Conservation (phyloP, 2,329 filamentous ascomycete species). For the Cytospora piceicola region DNA sequence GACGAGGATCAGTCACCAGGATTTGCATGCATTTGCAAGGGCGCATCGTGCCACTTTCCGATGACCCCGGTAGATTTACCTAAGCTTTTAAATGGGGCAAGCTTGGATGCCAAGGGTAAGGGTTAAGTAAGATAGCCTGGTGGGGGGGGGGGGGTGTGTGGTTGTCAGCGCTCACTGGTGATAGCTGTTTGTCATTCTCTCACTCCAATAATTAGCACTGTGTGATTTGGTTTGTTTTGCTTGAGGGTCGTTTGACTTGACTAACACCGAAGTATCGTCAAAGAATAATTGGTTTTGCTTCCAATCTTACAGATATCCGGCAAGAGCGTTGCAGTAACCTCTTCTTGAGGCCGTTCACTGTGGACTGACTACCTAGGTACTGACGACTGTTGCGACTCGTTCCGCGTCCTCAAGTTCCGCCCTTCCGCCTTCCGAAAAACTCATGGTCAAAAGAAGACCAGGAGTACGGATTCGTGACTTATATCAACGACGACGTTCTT, state of each 20-base stretch:
- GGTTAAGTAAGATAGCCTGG: neutral
- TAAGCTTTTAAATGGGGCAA: neutral
- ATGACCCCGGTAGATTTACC: neutral
- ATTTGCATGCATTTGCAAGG: neutral
- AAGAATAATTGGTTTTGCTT: slow-evolving; percentile 2
- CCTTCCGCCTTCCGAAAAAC: slow-evolving; percentile 21
- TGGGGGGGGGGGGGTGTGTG: neutral
- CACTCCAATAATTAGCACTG: too few species aligned
- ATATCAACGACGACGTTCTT: neutral
- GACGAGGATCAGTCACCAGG: neutral
- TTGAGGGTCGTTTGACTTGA: too few species aligned
- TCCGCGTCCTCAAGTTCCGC: slow-evolving; percentile 20
- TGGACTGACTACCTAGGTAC: slow-evolving; percentile 1
- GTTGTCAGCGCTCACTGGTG: neutral
- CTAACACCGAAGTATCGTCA: neutral
- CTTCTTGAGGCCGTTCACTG: slow-evolving; percentile 15
- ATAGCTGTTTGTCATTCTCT: too few species aligned
- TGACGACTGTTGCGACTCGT: slow-evolving; percentile 1
- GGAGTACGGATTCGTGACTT: neutral
- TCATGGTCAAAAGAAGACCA: slow-evolving; percentile 16
- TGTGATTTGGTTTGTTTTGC: too few species aligned
- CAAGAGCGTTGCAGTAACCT: neutral
- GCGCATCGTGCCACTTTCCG: neutral
- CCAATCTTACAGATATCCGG: neutral
- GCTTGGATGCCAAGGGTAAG: neutral